These are phyloP conservation scores for Termitomyces sp. DNA, from an alignment of 768 basidiomycete species.

Conservation along the genomic window DNA sequence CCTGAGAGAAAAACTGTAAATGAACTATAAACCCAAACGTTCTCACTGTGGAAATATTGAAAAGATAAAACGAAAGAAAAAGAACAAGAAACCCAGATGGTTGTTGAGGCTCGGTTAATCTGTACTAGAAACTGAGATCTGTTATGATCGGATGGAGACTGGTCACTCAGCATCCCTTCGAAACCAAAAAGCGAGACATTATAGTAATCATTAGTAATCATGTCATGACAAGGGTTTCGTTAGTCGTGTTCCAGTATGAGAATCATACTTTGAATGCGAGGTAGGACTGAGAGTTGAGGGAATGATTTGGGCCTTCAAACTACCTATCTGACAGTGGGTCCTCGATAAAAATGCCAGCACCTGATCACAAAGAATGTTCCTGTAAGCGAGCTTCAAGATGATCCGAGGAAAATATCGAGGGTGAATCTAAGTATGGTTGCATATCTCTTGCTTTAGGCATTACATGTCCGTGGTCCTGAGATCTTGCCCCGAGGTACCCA, in stretches of 20 bases:
- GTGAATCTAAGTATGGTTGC: not conserved
- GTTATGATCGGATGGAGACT: not conserved
- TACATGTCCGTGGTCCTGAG: not conserved
- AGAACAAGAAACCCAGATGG: not conserved
- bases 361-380: not conserved
- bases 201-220: not conserved
- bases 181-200: not conserved
- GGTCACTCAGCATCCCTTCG: not conserved
- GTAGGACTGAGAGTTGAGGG: not conserved
- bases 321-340: not conserved
- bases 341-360: not conserved
- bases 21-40: conserved; percentile 25
- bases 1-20: conserved; percentile 26
- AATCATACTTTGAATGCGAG: not conserved
- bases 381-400: not conserved
- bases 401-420: conserved; percentile 2
- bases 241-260: not conserved
- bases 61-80: not conserved
- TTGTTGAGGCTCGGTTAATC: not conserved
- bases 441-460: not conserved
- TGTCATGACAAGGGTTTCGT: conserved; percentile 1
- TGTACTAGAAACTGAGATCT: not conserved
- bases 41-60: not conserved
- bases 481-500: conserved; percentile 2
- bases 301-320: not conserved